Evolutionary conservation across 768 basidiomycete species (phyloP), one percentile per base, ranked within the genome.

Genomic region (Trametes cubensis): DNA sequence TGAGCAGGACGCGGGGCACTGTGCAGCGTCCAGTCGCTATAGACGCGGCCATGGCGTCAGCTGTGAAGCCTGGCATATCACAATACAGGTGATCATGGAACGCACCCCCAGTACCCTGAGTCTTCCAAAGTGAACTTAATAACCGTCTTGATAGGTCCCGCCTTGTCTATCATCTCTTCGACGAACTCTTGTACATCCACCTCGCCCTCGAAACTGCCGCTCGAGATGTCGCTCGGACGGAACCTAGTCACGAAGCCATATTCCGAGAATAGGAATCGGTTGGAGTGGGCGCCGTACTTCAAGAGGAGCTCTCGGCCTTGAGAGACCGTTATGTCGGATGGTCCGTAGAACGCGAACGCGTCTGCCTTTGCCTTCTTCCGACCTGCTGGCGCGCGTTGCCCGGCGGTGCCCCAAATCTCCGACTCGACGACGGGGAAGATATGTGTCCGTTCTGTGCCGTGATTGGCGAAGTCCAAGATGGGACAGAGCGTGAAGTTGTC

Each of bases 391-490:
- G 38, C 73, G 71, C 58, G 69, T 67, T 28, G 66, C 65, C 21
- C 76, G 65, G 18, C 79, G 17, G 70, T 70, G 49, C 76, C 72
- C 74, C 77, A 73, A 20, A 74, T 71, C 34, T 80, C 60, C 74
- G 61, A 40, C 51, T 58, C 40, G 57, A 67, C n/a, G 48, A 74
- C 67, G 21, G 82, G 86, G 14, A 66, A 72, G 76, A 84, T 81
- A 58, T 79, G 76, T 10, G 80, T 74, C 42, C 71, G 70, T 39
- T 69, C 53, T 42, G 76, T 65, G 2, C 78, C 77, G 66, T 97
- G 95, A 67, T 97, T 97, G 15, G 92, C 92, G 63, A 98, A 89
- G 76, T 98, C 96, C 55, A 97, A 79, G 38, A 97, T 80, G 10
- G 96, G 96, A 62, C 91, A 92, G 60, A 98, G 79, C 0, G 94